These are phyloP conservation scores for Solanum ossicruentum DNA, from an alignment of 257 asterid species.

Conservation along the genomic window DNA sequence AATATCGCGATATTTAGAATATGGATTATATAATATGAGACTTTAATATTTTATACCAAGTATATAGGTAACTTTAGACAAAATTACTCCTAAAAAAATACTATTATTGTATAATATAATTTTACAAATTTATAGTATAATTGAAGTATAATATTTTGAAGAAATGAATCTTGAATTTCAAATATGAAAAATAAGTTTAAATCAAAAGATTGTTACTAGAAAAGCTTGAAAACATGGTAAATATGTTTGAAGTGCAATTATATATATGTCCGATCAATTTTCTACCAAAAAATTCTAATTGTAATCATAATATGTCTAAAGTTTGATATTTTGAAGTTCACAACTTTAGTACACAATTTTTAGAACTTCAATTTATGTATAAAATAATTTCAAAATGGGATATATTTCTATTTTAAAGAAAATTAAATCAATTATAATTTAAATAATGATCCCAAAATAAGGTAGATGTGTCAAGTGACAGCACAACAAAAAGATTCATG, in stretches of 20 bases:
- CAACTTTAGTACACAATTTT: background rate
- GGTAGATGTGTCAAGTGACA: background rate
- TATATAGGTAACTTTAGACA: background rate
- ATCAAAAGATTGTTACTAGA: background rate
- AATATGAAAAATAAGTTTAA: background rate
- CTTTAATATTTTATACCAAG: background rate
- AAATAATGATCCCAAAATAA: rapidly evolving
- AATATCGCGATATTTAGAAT: no score
- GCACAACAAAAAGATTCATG: background rate
- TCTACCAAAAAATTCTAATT: background rate
- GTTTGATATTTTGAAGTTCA: background rate
- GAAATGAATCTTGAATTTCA: background rate
- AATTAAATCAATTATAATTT: background rate
- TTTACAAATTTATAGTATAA: background rate
- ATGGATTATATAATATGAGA: background rate
- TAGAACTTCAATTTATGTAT: background rate
- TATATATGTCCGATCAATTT: background rate
- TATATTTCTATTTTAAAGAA: background rate
- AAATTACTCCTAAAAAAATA: no score
- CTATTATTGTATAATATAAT: background rate
- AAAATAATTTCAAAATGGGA: background rate
- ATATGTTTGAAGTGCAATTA: background rate
- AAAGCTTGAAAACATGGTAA: background rate
- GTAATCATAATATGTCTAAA: background rate
- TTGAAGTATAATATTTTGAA: background rate